Percentiles rank a stretch among this genome's conserved stretches.
Evolutionary conservation across 2,329 filamentous ascomycete species (phyloP).

Genomic region (Bimuria novae-zelandiae): DNA sequence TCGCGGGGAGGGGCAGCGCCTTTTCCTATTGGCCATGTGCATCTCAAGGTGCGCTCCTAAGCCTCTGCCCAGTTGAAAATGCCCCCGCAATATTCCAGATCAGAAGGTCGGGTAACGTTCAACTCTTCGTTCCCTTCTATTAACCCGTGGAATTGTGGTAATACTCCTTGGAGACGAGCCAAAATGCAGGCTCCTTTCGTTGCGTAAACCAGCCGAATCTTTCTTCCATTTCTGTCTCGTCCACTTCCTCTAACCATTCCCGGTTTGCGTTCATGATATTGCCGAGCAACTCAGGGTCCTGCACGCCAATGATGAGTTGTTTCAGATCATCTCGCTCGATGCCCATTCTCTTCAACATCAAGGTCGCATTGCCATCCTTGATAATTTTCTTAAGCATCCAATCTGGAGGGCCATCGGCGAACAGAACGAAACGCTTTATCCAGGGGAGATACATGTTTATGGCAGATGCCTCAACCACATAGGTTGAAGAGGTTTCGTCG

Average conservation of each 20-base stretch:
- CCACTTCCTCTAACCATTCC: conserved; percentile 3
- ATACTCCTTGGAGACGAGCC: neutral
- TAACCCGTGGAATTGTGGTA: neutral
- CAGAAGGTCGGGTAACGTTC: neutral
- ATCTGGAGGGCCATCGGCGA: conserved; percentile 7
- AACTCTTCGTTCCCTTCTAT: neutral
- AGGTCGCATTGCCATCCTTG: neutral
- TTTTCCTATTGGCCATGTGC: neutral
- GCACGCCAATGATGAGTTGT: neutral
- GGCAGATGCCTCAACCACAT: conserved; percentile 1
- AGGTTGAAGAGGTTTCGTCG: neutral
- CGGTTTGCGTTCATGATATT: conserved; percentile 2
- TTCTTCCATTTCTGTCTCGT: conserved; percentile 6
- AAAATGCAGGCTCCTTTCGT: conserved; percentile 2
- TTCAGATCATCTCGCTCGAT: conserved; percentile 1
- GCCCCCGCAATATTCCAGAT: too few species aligned
- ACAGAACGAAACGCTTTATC: conserved; percentile 10
- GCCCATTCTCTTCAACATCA: conserved; percentile 10
- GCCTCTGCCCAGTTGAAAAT: neutral
- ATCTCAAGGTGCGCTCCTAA: neutral
- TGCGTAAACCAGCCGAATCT: conserved; percentile 5
- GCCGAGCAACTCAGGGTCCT: neutral
- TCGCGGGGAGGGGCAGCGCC: neutral
- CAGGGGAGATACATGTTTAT: conserved; percentile 7
- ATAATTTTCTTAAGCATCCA: conserved; percentile 4